Percentiles rank a stretch among this genome's conserved stretches.
phyloP scores from a whole-genome alignment of 179 eudicot species.

The Camellia oleifera region DNA sequence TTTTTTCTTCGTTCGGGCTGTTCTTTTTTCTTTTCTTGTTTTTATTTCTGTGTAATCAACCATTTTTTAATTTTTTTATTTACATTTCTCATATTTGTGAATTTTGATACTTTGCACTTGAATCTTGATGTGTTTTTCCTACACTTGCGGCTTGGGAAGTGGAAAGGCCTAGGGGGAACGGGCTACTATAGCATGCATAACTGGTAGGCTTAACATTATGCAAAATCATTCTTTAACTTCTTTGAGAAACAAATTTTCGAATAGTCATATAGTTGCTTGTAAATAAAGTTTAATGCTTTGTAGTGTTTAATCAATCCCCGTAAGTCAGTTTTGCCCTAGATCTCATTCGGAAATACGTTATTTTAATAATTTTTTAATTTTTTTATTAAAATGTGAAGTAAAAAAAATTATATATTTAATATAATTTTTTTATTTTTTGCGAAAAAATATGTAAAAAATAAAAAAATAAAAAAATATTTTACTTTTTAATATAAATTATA shows the following conservation, averaged over 20 bases:
- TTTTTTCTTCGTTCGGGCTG: not conserved
- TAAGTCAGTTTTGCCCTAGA: not conserved
- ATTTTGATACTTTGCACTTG: conserved; percentile 24
- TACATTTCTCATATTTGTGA: conserved; percentile 43
- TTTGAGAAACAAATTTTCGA: not conserved
- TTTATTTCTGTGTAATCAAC: not conserved
- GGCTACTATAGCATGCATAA: conserved; percentile 58
- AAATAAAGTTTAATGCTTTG: not conserved
- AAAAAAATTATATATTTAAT: too few relatives aligned
- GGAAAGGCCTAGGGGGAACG: conserved; percentile 46
- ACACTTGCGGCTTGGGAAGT: conserved; percentile 53
- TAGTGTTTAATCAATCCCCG: not conserved
- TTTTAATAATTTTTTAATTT: too few relatives aligned
- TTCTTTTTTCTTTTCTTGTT: not conserved
- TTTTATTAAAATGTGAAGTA: too few relatives aligned
- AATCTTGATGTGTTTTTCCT: conserved; percentile 48
- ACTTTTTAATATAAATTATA: too few relatives aligned
- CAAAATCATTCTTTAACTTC: too few relatives aligned
- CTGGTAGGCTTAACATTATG: conserved; percentile 29
- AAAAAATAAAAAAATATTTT: too few relatives aligned
- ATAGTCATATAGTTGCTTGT: not conserved
- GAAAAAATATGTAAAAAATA: too few relatives aligned
- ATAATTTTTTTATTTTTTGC: too few relatives aligned
- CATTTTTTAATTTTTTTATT: not conserved
- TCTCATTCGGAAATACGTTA: too few relatives aligned